These are phyloP conservation scores for Melastoma malabathricum DNA, from an alignment of 345 rosid genomes.

Conservation along the genomic window DNA sequence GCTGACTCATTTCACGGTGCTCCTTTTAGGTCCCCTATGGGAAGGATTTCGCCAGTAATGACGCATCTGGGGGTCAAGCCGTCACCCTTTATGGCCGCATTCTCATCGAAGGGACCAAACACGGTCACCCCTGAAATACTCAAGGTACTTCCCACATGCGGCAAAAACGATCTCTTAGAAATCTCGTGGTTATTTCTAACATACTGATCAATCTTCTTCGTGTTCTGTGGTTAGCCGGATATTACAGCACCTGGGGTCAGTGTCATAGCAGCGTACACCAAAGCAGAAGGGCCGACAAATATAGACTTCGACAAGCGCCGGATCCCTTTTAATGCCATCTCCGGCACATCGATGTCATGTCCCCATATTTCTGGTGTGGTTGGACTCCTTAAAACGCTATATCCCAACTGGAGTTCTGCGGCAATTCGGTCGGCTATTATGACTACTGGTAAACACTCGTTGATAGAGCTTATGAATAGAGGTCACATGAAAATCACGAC, in stretches of 20 bases:
- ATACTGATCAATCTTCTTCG: not conserved
- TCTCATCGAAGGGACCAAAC: conserved; percentile 77
- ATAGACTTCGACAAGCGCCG: conserved; percentile 38
- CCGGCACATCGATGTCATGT: conserved; percentile 89
- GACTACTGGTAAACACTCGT: conserved; percentile 43
- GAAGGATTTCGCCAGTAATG: conserved; percentile 29
- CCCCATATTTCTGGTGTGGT: conserved; percentile 73
- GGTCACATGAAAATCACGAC: not conserved
- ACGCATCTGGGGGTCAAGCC: conserved; percentile 32
- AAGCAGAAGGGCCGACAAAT: conserved; percentile 41
- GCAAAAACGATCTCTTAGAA: not conserved
- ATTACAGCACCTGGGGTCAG: conserved; percentile 80
- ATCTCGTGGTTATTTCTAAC: not conserved
- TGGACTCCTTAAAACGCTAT: conserved; percentile 58
- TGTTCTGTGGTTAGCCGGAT: conserved; percentile 34
- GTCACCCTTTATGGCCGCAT: conserved; percentile 63
- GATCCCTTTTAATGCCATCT: conserved; percentile 29
- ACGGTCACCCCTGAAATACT: conserved; percentile 43
- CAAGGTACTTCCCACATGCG: conserved; percentile 21
- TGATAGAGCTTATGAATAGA: not conserved
- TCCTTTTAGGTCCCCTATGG: conserved; percentile 36
- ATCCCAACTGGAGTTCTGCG: conserved; percentile 75
- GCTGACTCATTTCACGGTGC: too few species aligned
- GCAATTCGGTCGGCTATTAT: conserved; percentile 74
- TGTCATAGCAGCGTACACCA: conserved; percentile 61